Evolutionary conservation across 495 filamentous ascomycete genomes (phyloP).

Genomic region (Geopyxis carbonaria): DNA sequence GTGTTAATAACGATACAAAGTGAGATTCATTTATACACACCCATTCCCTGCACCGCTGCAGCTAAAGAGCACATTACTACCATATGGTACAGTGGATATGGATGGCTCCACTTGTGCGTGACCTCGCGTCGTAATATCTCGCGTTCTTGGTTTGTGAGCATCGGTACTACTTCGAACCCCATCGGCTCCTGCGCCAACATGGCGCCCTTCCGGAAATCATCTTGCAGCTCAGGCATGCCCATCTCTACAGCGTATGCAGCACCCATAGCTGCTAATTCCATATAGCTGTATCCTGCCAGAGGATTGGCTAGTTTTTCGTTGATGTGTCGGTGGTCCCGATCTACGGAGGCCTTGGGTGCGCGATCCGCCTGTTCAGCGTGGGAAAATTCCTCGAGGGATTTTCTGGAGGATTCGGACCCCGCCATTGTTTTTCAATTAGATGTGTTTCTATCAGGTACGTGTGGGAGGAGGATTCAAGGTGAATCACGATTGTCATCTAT

Average conservation of each 20-base stretch:
- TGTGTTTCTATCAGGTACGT: too few relatives aligned
- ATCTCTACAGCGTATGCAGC: constrained; percentile 48
- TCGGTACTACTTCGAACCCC: constrained; percentile 36
- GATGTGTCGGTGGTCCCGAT: not conserved
- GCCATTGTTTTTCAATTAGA: too few relatives aligned
- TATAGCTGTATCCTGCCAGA: constrained; percentile 42
- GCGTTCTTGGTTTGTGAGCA: constrained; percentile 39
- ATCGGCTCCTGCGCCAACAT: constrained; percentile 46
- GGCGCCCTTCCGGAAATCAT: constrained; percentile 59
- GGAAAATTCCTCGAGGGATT: too few relatives aligned
- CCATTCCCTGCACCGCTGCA: constrained; percentile 56
- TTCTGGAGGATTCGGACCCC: too few relatives aligned
- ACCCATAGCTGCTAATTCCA: constrained; percentile 44
- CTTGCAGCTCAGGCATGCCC: constrained; percentile 39
- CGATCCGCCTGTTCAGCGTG: too few relatives aligned
- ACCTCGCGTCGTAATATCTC: constrained; percentile 44
- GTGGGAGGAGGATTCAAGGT: too few relatives aligned
- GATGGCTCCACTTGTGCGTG: constrained; percentile 56
- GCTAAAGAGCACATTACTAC: constrained; percentile 45
- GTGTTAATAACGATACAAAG: not conserved
- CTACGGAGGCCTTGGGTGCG: too few relatives aligned
- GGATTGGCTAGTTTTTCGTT: constrained; percentile 44
- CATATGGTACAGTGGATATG: constrained; percentile 49
- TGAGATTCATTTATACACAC: constrained; percentile 10
- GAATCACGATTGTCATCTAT: too few relatives aligned